phyloP scores from a whole-genome alignment of 208 protist genomes.

The Phytomonas francai region DNA sequence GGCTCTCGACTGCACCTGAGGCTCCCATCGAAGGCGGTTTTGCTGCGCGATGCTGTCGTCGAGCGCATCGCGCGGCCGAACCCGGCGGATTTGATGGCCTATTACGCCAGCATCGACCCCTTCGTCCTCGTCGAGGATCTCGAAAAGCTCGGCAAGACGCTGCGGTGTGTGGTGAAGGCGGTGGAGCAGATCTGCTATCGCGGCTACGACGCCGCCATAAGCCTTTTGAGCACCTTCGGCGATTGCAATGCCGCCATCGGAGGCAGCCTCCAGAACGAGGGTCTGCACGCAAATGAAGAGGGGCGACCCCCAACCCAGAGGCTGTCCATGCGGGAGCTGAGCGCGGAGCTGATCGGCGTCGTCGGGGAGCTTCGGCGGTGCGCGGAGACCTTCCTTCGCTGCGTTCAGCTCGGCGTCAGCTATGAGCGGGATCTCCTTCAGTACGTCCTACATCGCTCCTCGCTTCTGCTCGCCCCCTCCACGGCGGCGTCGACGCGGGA shows the following conservation, averaged over 20 bases:
- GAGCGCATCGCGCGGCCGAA: conserved; percentile 36
- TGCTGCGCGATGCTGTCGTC: conserved; percentile 46
- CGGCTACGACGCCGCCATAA: conserved; percentile 23
- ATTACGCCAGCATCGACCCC: conserved; percentile 19
- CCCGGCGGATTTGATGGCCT: not conserved
- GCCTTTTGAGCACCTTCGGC: not conserved
- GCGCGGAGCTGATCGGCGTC: conserved; percentile 9
- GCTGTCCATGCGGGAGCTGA: not conserved
- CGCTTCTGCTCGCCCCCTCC: conserved; percentile 7
- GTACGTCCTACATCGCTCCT: conserved; percentile 48
- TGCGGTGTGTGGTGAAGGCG: conserved; percentile 11
- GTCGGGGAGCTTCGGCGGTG: conserved; percentile 30
- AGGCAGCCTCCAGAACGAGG: not conserved
- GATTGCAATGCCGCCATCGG: too few relatives aligned
- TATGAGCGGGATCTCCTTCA: conserved; percentile 33
- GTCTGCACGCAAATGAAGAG: not conserved
- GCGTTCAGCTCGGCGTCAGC: conserved; percentile 25
- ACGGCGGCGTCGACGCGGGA: not conserved
- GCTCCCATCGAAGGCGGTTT: conserved; percentile 32
- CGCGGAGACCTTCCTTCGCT: conserved; percentile 29
- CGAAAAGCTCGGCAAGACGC: conserved; percentile 14
- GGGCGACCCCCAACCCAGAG: not conserved
- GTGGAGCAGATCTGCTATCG: conserved; percentile 28
- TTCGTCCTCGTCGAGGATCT: conserved; percentile 27
- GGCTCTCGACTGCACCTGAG: conserved; percentile 15